phyloP scores from a whole-genome alignment of 192 early-diverging fungal genomes.

The Spizellomyces sp. region DNA sequence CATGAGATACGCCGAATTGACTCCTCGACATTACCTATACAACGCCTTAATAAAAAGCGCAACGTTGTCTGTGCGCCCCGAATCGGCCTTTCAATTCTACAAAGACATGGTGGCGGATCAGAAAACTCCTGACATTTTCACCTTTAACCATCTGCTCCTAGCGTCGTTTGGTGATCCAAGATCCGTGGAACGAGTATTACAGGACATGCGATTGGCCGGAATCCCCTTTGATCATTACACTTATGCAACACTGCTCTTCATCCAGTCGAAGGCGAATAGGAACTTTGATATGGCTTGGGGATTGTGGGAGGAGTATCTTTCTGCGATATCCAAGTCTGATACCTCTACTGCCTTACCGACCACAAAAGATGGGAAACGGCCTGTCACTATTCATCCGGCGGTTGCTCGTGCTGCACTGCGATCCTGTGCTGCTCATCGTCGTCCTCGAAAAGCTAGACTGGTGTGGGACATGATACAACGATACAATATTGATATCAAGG shows the following conservation, averaged over 20 bases:
- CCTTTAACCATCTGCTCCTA: constrained; percentile 19
- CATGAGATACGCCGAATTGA: not conserved
- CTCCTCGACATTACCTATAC: constrained; percentile 21
- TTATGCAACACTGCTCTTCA: constrained; percentile 10
- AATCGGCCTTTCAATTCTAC: constrained; percentile 3
- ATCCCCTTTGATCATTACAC: constrained; percentile 16
- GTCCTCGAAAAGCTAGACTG: not conserved
- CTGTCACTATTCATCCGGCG: constrained; percentile 8
- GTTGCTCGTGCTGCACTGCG: constrained; percentile 5
- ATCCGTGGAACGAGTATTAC: not conserved
- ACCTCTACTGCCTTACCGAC: not conserved
- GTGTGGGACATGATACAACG: not conserved
- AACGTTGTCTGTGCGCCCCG: not conserved
- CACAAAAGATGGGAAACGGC: not conserved
- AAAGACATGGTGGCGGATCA: constrained; percentile 10
- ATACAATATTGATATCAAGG: not conserved
- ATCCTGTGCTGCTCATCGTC: constrained; percentile 9
- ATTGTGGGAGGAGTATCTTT: constrained; percentile 24
- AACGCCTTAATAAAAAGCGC: constrained; percentile 19
- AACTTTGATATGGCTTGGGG: constrained; percentile 17
- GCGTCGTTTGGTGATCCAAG: not conserved
- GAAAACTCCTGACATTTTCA: not conserved
- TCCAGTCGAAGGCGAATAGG: constrained; percentile 3
- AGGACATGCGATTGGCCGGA: constrained; percentile 3
- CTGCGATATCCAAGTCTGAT: not conserved